Base-by-base conservation (phyloP, 805 yeast species). In the Yamadazyma ubonensis region DNA sequence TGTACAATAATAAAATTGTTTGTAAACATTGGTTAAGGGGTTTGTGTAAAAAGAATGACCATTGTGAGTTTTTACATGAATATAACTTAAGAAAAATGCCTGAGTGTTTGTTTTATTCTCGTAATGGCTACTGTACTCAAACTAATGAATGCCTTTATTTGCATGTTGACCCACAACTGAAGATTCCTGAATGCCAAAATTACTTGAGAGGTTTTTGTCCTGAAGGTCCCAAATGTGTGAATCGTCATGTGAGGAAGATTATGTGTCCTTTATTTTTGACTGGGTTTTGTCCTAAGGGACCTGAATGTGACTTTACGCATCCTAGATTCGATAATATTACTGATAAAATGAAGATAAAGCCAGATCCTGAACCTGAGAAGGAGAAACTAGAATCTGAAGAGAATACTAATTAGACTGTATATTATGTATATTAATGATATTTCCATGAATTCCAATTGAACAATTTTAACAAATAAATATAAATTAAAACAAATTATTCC, bases 21-120 rank as follows among this genome's bases (percentile, higher is more conserved):
- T 93, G 99, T 61, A 91, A 93, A 71, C 97, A 93, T 69, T 93
- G 99, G 99, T 76, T 93, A 25, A 77, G 97, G 49, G 99, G 99
- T 0, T 75, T 93, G 25, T 93, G 99, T 65, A 93, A 93, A 65
- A 91, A 91, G 70, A 95, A 95, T 36, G 96, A 89, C 51, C 87
- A 86, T 50, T 93, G 99, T 63, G 99, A 93, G 67, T 93, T 87
- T 54, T 65, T 93, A 32, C 99, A 93, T 63, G 99, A 93, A 58
- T 90, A 90, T 57, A 91, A 93, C 56, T 66, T 93, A 52, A 73
- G 95, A 44, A 88, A 86, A 63, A 91, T 93, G 95, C 98, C 98
- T 3, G 99, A 93, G 61, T 93, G 99, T 61, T 76, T 88, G 17
- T 86, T 87, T 61, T 91, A 78, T 61, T 74, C 88, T 31, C 82